These are phyloP conservation scores for Aspergillus hancockii DNA, from an alignment of 495 filamentous ascomycete genomes.

Conservation along the genomic window DNA sequence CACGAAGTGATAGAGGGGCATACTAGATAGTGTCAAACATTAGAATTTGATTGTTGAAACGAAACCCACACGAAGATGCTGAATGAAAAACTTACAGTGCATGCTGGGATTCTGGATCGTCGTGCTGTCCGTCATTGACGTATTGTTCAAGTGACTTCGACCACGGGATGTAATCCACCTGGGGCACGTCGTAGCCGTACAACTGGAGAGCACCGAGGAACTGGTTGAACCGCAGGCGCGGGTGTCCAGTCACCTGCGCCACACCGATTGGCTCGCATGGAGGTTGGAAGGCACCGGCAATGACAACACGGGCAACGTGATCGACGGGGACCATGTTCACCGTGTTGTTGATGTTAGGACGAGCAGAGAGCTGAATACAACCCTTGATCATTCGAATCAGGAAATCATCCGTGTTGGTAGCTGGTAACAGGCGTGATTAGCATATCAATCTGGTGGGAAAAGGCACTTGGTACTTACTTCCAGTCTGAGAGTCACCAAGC, in stretches of 20 bases:
- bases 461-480: slow-evolving; percentile 36
- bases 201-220: slow-evolving; percentile 69
- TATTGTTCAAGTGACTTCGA: slow-evolving; percentile 58
- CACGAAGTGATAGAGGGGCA: slow-evolving; percentile 87
- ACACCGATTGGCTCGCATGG: slow-evolving; percentile 54
- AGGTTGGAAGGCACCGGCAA: slow-evolving; percentile 69
- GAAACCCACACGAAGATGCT: not conserved
- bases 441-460: not conserved
- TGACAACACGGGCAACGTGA: slow-evolving; percentile 77
- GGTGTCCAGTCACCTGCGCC: slow-evolving; percentile 79
- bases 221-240: slow-evolving; percentile 75
- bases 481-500: slow-evolving; percentile 69
- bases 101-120: slow-evolving; percentile 61
- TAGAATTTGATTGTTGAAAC: not conserved
- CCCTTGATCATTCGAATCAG: slow-evolving; percentile 87
- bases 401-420: slow-evolving; percentile 89
- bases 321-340: slow-evolving; percentile 90
- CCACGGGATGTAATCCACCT: slow-evolving; percentile 64
- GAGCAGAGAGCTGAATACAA: slow-evolving; percentile 72
- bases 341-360: slow-evolving; percentile 81
- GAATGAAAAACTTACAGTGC: slow-evolving; percentile 50
- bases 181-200: slow-evolving; percentile 76
- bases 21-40: slow-evolving; percentile 28
- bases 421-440: slow-evolving; percentile 21
- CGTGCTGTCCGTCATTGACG: slow-evolving; percentile 59